phyloP scores from a whole-genome alignment of 176 grass and related monocot species.

The Oryza punctata region DNA sequence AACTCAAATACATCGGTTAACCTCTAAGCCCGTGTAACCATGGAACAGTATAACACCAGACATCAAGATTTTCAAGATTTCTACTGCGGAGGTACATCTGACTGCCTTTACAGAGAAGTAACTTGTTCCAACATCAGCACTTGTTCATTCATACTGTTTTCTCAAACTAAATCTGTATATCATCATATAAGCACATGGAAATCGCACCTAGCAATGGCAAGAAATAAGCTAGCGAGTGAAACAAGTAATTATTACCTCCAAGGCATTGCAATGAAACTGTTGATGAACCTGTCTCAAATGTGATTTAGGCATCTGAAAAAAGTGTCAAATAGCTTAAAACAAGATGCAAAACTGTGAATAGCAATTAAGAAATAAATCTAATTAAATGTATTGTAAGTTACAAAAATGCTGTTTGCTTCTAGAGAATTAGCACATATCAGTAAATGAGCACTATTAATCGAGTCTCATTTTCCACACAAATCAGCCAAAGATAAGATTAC shows the following conservation, averaged over 20 bases:
- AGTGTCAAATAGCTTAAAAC: constrained; percentile 22
- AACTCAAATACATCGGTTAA: not conserved
- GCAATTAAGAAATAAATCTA: constrained; percentile 3
- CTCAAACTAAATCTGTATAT: constrained; percentile 8
- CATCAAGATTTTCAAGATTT: constrained; percentile 7
- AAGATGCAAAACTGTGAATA: not conserved
- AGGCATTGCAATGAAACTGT: constrained; percentile 72
- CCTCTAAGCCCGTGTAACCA: not conserved
- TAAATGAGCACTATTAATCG: constrained; percentile 13
- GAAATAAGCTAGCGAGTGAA: constrained; percentile 31
- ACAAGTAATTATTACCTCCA: constrained; percentile 61
- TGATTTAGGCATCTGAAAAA: constrained; percentile 78
- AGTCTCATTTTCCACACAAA: not conserved
- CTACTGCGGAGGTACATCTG: constrained; percentile 4
- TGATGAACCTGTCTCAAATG: constrained; percentile 85
- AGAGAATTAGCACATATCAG: constrained; percentile 16
- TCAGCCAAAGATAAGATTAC: not conserved
- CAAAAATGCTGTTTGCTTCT: not conserved
- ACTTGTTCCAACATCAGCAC: not conserved
- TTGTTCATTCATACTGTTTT: not conserved
- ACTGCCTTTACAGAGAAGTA: not conserved
- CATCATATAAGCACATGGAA: not conserved
- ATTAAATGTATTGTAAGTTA: not conserved
- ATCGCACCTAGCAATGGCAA: not conserved
- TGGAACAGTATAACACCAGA: constrained; percentile 2